A percentile compares a stretch with the other conserved stretches of the same genome.
phyloP scores from a whole-genome alignment of 495 filamentous ascomycete species.

The Pyronema domesticum region DNA sequence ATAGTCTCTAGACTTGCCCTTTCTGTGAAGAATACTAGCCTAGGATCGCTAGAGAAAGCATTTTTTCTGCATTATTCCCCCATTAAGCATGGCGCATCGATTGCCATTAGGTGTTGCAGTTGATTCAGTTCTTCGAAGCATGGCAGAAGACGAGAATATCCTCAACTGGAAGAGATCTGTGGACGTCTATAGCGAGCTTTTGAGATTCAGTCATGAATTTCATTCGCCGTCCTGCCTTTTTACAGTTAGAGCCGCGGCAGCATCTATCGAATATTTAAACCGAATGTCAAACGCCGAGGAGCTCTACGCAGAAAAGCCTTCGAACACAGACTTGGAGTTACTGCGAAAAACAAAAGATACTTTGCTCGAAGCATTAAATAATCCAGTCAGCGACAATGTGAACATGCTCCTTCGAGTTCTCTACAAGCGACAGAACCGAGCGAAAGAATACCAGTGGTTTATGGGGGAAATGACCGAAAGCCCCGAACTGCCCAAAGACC shows the following conservation, averaged over 20 bases:
- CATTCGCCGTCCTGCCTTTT: background rate
- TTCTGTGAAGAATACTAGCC: background rate
- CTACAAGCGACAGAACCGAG: background rate
- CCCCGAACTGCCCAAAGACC: background rate
- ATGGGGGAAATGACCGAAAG: background rate
- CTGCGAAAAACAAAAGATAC: background rate
- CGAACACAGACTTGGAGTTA: background rate
- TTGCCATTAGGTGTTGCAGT: background rate
- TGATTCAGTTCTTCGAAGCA: background rate
- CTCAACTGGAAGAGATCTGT: background rate
- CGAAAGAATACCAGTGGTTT: background rate
- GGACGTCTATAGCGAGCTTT: background rate
- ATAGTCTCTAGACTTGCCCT: background rate
- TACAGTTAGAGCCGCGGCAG: background rate
- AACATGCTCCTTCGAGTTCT: background rate
- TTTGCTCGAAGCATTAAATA: background rate
- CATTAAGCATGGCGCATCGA: background rate
- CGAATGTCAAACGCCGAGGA: background rate
- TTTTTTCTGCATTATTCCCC: conserved; percentile 1
- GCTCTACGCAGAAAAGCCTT: background rate
- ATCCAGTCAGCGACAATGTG: background rate
- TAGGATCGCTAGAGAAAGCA: background rate
- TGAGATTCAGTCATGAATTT: background rate
- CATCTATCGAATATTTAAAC: background rate
- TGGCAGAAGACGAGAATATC: background rate